Conservation (phyloP, 1,284 basidiomycete species). For the Ustilago curta region DNA sequence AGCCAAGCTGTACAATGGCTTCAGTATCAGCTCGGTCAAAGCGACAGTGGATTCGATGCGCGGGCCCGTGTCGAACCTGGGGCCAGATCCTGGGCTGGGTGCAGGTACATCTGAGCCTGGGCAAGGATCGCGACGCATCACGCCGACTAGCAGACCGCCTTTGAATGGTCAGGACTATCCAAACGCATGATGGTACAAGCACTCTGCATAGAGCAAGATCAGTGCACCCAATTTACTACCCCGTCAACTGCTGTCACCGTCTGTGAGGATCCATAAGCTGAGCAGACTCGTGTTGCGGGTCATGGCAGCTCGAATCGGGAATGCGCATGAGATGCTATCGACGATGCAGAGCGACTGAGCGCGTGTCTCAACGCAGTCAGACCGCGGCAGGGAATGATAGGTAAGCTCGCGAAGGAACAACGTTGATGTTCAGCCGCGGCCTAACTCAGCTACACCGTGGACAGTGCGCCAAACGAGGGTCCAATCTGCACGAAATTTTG, state of each 20-base stretch:
- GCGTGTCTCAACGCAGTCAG: background rate
- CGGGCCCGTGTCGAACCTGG: constrained; percentile 28
- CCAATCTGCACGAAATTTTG: constrained; percentile 8
- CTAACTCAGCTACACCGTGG: constrained; percentile 4
- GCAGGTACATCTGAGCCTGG: constrained; percentile 2
- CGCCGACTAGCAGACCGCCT: constrained; percentile 57
- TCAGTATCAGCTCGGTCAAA: constrained; percentile 63
- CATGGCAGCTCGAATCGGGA: background rate
- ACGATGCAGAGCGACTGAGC: background rate
- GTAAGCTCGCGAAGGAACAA: no score
- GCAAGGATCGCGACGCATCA: constrained; percentile 43
- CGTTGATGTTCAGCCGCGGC: constrained; percentile 34
- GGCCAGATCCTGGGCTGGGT: constrained; percentile 11
- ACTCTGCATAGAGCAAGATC: background rate
- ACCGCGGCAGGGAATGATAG: no score
- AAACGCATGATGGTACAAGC: background rate
- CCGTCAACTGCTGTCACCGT: background rate
- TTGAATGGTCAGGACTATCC: constrained; percentile 28
- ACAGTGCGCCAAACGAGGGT: constrained; percentile 14
- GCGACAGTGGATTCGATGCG: constrained; percentile 63
- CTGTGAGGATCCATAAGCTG: background rate
- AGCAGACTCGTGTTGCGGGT: background rate
- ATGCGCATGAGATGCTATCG: background rate
- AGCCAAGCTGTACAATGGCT: constrained; percentile 41
- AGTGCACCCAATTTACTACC: background rate